phyloP scores from a whole-genome alignment of 2,329 filamentous ascomycete genomes.

The Aspergillus felis region DNA sequence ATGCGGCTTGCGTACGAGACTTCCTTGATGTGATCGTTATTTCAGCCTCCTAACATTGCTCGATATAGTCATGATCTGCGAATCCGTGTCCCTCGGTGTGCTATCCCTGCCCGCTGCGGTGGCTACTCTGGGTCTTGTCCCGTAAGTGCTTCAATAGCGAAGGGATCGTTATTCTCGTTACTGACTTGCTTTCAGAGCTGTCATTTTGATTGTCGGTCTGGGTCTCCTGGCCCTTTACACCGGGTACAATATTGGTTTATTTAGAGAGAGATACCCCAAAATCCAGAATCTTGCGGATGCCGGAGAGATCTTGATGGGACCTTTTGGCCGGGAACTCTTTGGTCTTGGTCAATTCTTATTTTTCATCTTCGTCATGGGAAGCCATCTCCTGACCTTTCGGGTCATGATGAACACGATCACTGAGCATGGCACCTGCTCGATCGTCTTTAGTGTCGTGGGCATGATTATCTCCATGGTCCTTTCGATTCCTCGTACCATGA shows the following conservation, averaged over 20 bases:
- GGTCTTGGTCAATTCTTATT: constrained; percentile 61
- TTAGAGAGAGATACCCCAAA: constrained; percentile 54
- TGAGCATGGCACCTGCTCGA: constrained; percentile 58
- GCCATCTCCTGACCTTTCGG: constrained; percentile 65
- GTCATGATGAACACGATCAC: constrained; percentile 66
- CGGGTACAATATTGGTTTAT: constrained; percentile 56
- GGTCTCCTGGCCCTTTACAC: constrained; percentile 56
- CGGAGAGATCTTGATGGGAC: constrained; percentile 59
- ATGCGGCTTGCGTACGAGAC: constrained; percentile 32
- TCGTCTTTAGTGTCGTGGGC: constrained; percentile 58
- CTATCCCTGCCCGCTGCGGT: constrained; percentile 51
- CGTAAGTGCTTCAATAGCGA: constrained; percentile 25
- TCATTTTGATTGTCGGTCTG: constrained; percentile 52
- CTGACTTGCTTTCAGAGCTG: constrained; percentile 32
- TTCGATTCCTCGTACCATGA: constrained; percentile 60
- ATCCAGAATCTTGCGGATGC: constrained; percentile 66
- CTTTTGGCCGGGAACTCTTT: constrained; percentile 58
- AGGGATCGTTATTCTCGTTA: not conserved
- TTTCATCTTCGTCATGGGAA: constrained; percentile 65
- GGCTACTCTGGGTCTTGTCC: constrained; percentile 49
- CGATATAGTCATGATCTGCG: constrained; percentile 49
- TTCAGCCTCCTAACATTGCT: not conserved
- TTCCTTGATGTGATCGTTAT: not conserved
- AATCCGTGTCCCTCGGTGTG: constrained; percentile 54
- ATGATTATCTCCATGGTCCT: constrained; percentile 55